phyloP scores from a whole-genome alignment of 2,329 filamentous ascomycete species.

The Penicillium sp. region DNA sequence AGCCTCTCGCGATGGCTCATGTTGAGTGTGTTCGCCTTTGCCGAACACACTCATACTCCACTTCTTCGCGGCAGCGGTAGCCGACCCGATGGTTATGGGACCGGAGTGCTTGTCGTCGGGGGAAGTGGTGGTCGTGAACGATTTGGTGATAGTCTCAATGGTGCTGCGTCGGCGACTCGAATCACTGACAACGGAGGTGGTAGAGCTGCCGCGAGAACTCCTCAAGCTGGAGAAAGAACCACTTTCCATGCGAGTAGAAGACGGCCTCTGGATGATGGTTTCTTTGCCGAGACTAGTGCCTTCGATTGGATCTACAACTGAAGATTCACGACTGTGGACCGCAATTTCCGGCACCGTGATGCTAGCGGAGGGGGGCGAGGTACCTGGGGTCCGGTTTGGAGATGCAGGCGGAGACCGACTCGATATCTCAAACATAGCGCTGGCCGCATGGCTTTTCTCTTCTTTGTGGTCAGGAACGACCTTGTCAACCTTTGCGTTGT shows the following conservation, averaged over 20 bases:
- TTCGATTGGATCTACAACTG: slow-evolving; percentile 51
- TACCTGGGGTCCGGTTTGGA: slow-evolving; percentile 50
- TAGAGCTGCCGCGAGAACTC: slow-evolving; percentile 25
- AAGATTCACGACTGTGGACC: slow-evolving; percentile 49
- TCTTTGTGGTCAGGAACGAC: slow-evolving; percentile 58
- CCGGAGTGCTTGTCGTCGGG: slow-evolving; percentile 41
- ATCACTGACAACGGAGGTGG: slow-evolving; percentile 29
- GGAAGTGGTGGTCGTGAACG: slow-evolving; percentile 26
- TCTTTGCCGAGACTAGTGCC: slow-evolving; percentile 21
- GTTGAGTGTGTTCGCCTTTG: slow-evolving; percentile 43
- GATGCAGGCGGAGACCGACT: slow-evolving; percentile 60
- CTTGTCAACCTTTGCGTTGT: slow-evolving; percentile 66
- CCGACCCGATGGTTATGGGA: slow-evolving; percentile 48
- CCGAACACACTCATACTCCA: slow-evolving; percentile 58
- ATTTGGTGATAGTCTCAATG: slow-evolving; percentile 31
- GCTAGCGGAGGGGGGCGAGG: slow-evolving; percentile 44
- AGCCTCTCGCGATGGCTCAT: slow-evolving; percentile 38
- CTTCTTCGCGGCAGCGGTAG: slow-evolving; percentile 60
- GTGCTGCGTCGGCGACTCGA: slow-evolving; percentile 31
- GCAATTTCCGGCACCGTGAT: slow-evolving; percentile 37
- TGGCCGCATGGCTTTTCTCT: slow-evolving; percentile 61
- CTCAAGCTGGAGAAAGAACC: slow-evolving; percentile 24
- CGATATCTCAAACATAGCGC: slow-evolving; percentile 69
- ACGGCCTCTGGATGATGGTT: slow-evolving; percentile 26
- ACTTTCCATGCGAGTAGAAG: slow-evolving; percentile 29